Conservation (phyloP, 208 protist genomes). For the Leishmania tarentolae region DNA sequence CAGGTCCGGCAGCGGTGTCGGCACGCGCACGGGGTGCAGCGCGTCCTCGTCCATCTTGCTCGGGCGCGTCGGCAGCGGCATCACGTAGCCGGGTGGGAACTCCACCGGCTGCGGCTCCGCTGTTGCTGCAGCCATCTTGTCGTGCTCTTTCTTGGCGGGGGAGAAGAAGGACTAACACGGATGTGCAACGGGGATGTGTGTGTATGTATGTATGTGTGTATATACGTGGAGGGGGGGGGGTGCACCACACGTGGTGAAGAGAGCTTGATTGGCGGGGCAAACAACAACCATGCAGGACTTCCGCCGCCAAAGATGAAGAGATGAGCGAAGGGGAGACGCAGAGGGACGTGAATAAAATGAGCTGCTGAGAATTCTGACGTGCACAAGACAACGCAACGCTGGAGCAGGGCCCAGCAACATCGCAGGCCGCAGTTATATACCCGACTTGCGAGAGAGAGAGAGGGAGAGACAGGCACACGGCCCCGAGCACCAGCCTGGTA, state of each 20-base stretch:
- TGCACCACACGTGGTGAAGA: neutral
- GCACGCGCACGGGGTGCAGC: constrained; percentile 52
- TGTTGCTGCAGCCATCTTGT: neutral
- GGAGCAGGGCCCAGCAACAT: neutral
- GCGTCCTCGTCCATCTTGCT: constrained; percentile 54
- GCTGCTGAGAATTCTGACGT: neutral
- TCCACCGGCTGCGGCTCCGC: constrained; percentile 32
- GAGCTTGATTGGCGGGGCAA: neutral
- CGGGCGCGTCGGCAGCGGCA: constrained; percentile 39
- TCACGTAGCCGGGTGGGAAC: constrained; percentile 50
- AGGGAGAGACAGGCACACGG: neutral
- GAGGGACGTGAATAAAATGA: neutral
- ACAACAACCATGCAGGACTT: neutral
- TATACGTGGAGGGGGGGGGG: neutral
- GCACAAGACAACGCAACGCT: neutral
- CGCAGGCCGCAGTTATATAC: neutral
- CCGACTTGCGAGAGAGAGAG: neutral
- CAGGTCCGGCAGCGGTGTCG: constrained; percentile 69
- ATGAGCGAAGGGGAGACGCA: neutral
- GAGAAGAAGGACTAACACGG: neutral
- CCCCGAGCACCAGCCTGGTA: neutral
- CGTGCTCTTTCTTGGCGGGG: neutral
- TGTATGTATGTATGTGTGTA: neutral
- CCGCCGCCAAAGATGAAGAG: neutral
- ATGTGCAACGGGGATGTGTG: neutral